Conservation (phyloP, 1,139 yeast species). For the Debaryomyces robertsiae region DNA sequence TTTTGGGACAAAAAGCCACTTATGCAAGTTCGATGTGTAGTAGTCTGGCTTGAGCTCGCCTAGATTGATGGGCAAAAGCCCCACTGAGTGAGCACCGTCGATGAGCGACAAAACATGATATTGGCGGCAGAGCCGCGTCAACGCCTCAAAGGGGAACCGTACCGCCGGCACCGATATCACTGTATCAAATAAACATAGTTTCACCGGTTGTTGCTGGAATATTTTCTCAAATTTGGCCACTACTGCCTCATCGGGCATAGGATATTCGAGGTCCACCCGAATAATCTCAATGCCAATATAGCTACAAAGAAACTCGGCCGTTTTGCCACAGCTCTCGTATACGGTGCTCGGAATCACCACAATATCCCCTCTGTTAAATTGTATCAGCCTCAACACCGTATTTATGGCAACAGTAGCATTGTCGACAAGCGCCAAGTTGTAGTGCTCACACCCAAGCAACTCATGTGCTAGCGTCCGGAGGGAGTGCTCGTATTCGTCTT, state of each 20-base stretch:
- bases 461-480: constrained; percentile 28
- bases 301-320: constrained; percentile 46
- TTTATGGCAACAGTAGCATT: constrained; percentile 64
- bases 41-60: constrained; percentile 57
- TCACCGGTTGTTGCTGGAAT: constrained; percentile 28
- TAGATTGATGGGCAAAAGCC: constrained; percentile 54
- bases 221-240: constrained; percentile 40
- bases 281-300: constrained; percentile 46
- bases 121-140: constrained; percentile 50
- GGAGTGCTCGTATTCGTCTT: constrained; percentile 23
- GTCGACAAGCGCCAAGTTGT: constrained; percentile 44
- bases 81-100: constrained; percentile 76
- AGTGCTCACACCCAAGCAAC: constrained; percentile 38
- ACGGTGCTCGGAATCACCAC: constrained; percentile 50
- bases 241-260: constrained; percentile 51
- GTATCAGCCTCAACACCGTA: constrained; percentile 53
- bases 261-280: constrained; percentile 51
- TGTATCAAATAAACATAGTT: constrained; percentile 59
- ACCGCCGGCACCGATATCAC: constrained; percentile 69
- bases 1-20: constrained; percentile 66
- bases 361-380: constrained; percentile 52
- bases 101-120: constrained; percentile 55
- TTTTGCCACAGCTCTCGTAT: constrained; percentile 55
- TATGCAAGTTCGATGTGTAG: constrained; percentile 64
- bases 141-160: constrained; percentile 54